Percentiles rank a stretch among this genome's conserved stretches.
phyloP scores from a whole-genome alignment of 2,329 filamentous ascomycete genomes.

The Domatiomyces globalis region DNA sequence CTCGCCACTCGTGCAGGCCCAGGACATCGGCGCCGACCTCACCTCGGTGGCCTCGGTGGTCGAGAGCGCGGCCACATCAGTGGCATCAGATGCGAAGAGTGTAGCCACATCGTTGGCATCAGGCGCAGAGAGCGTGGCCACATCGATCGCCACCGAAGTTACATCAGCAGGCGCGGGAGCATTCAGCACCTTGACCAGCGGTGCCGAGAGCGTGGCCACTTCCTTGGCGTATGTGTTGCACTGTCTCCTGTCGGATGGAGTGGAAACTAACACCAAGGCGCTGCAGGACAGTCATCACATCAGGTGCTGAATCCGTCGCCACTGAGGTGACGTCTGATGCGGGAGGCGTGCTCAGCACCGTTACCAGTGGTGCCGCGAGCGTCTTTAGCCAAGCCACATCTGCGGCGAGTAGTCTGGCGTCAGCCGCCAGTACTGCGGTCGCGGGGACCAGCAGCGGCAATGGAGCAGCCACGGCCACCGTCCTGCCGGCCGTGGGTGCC shows the following conservation, averaged over 20 bases:
- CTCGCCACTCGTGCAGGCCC: neutral
- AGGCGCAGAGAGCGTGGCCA: neutral
- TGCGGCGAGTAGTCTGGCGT: neutral
- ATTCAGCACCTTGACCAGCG: neutral
- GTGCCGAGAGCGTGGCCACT: neutral
- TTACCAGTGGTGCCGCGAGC: neutral
- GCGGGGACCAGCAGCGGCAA: neutral
- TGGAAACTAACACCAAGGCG: neutral
- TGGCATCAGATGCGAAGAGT: neutral
- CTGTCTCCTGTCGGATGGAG: no score
- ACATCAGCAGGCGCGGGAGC: neutral
- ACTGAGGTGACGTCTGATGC: neutral
- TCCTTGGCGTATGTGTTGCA: neutral
- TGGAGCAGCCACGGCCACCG: neutral
- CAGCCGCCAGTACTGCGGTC: neutral
- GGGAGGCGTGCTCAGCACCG: neutral
- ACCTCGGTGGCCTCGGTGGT: neutral
- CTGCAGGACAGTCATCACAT: neutral
- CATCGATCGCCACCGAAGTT: neutral
- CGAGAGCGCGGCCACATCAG: neutral
- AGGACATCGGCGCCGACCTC: neutral
- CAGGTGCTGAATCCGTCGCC: neutral
- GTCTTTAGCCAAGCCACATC: neutral
- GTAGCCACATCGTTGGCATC: neutral
- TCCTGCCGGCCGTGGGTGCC: neutral